Evolutionary conservation across 208 protist genomes (phyloP).

Genomic region (Leishmania lainsoni): DNA sequence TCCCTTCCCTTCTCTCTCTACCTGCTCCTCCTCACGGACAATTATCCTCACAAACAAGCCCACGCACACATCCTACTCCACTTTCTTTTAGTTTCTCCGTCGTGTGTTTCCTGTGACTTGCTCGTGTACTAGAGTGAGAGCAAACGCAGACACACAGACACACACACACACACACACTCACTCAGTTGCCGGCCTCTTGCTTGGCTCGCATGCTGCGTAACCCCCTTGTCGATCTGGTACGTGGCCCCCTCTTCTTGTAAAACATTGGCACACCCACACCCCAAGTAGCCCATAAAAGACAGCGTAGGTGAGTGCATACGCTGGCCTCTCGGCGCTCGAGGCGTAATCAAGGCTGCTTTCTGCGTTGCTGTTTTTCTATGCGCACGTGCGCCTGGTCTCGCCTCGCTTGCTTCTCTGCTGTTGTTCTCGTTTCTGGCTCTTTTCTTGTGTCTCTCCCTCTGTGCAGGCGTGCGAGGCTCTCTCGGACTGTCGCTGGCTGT

Average conservation of each 20-base stretch:
- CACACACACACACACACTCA: neutral
- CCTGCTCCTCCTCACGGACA: neutral
- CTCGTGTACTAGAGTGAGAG: neutral
- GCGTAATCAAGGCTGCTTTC: neutral
- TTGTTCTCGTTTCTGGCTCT: neutral
- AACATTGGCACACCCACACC: neutral
- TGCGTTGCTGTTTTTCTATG: neutral
- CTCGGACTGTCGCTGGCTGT: neutral
- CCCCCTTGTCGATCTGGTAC: neutral
- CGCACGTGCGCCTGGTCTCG: neutral
- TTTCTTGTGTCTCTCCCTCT: neutral
- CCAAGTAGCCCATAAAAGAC: neutral
- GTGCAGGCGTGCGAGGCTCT: no score
- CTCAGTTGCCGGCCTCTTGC: neutral
- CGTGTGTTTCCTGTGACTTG: neutral
- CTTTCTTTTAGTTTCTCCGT: neutral
- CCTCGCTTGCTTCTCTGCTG: neutral
- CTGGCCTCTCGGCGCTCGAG: neutral
- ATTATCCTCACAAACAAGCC: neutral
- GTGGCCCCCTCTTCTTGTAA: neutral
- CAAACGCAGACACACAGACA: neutral
- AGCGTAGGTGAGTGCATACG: neutral
- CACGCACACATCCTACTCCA: neutral
- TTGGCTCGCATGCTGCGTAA: neutral
- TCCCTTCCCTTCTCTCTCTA: neutral